Base-by-base conservation (phyloP, 2,329 filamentous ascomycete species). In the Herpotrichia juniperi region DNA sequence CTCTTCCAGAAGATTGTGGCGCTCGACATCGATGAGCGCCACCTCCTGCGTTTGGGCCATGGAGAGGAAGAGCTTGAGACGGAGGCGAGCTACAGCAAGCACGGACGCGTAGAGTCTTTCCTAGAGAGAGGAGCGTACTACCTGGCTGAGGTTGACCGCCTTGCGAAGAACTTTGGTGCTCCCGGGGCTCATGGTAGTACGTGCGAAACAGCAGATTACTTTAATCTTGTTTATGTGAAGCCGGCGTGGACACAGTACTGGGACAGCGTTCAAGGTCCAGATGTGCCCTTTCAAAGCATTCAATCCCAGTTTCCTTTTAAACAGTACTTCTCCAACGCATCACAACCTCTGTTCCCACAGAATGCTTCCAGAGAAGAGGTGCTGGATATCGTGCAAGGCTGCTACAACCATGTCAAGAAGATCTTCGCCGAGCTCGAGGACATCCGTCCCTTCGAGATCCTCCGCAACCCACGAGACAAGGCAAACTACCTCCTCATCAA, bases 1-100 rank as follows among this genome's bases (percentile, higher is more conserved):
- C 81, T 99, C 1, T 99, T 99, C 77, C 90, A 96, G 64, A 99
- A 99, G 78, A 99, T 99, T 56, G 88, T 93, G n/a, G 90, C 89
- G 4, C 81, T 99, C 24, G 92, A 97, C 65, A 97, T 99, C 61
- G 96, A 99, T 67, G 90, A 96, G 74, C 87, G 94, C 32, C 94
- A 99, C 78, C 81, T 99, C 52, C 81, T 99, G 46, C 88, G 94
- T 53, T 82, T 99, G 30, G 94, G 94, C 30, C 94, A 96, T 71
- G 94, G 94, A 34, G 96, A 99, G 72, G 94, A 97, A 68, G 94
- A 97, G 50, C 81, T 97, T 5, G 88, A 91, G 52, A 92, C 90
- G 0, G 89, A 94, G 63, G 85, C 84, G 16, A 96, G 85, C 72
- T 97, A 96, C 73, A 93, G 91, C 81, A 99, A 97, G 74, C 87